phyloP scores from a whole-genome alignment of 805 yeast genomes.

The Diddensiella caesifluorescens region DNA sequence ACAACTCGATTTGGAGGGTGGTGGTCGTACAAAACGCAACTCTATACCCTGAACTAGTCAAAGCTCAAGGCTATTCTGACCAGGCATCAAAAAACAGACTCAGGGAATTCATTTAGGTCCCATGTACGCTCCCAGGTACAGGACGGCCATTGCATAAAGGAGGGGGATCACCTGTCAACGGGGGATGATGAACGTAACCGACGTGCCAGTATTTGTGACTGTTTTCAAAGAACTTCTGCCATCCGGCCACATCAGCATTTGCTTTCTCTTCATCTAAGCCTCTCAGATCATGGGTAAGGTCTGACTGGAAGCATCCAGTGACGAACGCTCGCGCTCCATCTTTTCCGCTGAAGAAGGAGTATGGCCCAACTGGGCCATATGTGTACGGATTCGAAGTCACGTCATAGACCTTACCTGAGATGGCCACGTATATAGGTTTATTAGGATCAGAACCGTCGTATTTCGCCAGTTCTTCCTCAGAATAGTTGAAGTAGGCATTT shows the following conservation, averaged over 20 bases:
- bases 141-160: slow-evolving; percentile 37
- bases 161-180: slow-evolving; percentile 46
- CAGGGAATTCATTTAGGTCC: slow-evolving; percentile 12
- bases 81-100: slow-evolving; percentile 5
- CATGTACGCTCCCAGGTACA: slow-evolving; percentile 7
- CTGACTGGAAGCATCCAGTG: slow-evolving; percentile 63
- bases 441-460: slow-evolving; percentile 46
- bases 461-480: slow-evolving; percentile 42
- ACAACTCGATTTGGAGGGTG: slow-evolving; percentile 18
- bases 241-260: slow-evolving; percentile 37
- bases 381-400: slow-evolving; percentile 46
- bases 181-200: slow-evolving; percentile 48
- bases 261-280: slow-evolving; percentile 47
- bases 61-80: slow-evolving; percentile 13
- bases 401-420: slow-evolving; percentile 60
- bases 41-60: slow-evolving; percentile 3
- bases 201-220: slow-evolving; percentile 55
- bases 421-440: slow-evolving; percentile 53
- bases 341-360: slow-evolving; percentile 52
- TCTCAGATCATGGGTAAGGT: slow-evolving; percentile 61
- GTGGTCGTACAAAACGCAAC: slow-evolving; percentile 3
- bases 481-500: slow-evolving; percentile 31
- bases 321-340: slow-evolving; percentile 67
- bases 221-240: slow-evolving; percentile 48
- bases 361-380: slow-evolving; percentile 58